Evolutionary conservation across 305 asterid genomes (phyloP), one percentile per base, ranked within the genome.

Genomic region (Fraxinus floribunda): DNA sequence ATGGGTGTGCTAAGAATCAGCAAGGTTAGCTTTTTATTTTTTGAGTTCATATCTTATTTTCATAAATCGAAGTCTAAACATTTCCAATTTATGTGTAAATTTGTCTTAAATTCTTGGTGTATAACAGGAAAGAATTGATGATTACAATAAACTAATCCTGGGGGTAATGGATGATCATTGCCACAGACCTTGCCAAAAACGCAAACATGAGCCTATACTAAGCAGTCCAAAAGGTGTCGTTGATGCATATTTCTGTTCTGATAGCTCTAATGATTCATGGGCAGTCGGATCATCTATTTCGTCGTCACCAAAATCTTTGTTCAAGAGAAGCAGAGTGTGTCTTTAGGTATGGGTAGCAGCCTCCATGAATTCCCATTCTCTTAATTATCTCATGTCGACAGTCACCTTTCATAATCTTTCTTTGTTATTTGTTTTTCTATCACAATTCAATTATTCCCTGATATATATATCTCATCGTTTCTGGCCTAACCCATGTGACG

Each of bases 221-320:
- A 87, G 89, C 79, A 94, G 98, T 81, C 98, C 98, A 35, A 91
- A 89, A 68, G 98, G 97, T 20, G 96, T 93, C 1, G 85, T 93
- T 52, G 98, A 94, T 84, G 94, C 97, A 8, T 92, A 92, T 87
- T 93, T 93, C 74, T 90, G 93, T 91, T 91, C 93, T 1, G 98
- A 93, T 32, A 93, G 91, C 90, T 94, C 98, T 0, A 92, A 89
- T 20, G 98, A 96, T 76, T 92, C 95, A 0, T 94, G 98, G 99
- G 91, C 92, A 3, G 84, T 85, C 24, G 86, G 88, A 57, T 55
- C 84, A 38, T 88, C 91, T 0, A 87, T 81, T 73, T 85, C 94
- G 39, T 88, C 93, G 52, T 80, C 89, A 36, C 83, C 88, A 3
- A 87, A 84, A 55, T 87, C 86, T 34, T 66, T 78, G 82, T 75